Conservation (phyloP, 306 rosid genomes). For the Cajanus cajan region DNA sequence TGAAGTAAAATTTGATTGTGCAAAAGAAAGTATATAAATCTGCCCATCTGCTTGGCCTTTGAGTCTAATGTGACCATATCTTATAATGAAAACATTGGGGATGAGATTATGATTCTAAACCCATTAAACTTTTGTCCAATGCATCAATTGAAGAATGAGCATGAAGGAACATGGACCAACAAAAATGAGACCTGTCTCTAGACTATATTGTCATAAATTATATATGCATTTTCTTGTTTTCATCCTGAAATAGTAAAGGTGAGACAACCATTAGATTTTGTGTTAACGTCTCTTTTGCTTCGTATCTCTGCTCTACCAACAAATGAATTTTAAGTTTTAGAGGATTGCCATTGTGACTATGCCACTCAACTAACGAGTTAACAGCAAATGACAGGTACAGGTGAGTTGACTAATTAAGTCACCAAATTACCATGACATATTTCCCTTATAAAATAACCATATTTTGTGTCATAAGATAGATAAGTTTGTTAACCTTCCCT, state of each 20-base stretch:
- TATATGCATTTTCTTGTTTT: not conserved
- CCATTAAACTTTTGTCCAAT: constrained; percentile 14
- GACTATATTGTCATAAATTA: not conserved
- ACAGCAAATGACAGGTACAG: not conserved
- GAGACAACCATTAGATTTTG: not conserved
- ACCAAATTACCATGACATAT: not conserved
- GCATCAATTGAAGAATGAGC: not conserved
- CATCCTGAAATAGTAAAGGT: not conserved
- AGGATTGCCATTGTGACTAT: not conserved
- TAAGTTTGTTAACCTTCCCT: not conserved
- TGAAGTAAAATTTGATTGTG: not conserved
- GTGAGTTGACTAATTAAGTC: not conserved
- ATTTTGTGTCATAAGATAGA: not conserved
- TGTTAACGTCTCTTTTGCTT: not conserved
- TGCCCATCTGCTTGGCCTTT: constrained; percentile 12
- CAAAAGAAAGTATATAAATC: not conserved
- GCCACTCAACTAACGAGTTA: constrained; percentile 5
- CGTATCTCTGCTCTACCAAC: not conserved
- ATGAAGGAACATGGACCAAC: not conserved
- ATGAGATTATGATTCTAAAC: constrained; percentile 17
- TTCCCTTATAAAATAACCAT: not conserved
- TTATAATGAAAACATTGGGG: not conserved
- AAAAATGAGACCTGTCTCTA: not conserved
- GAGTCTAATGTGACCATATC: not conserved
- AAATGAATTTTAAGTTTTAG: not conserved